Conservation (phyloP, 129 eudicot genomes). For the Lactuca sativa region DNA sequence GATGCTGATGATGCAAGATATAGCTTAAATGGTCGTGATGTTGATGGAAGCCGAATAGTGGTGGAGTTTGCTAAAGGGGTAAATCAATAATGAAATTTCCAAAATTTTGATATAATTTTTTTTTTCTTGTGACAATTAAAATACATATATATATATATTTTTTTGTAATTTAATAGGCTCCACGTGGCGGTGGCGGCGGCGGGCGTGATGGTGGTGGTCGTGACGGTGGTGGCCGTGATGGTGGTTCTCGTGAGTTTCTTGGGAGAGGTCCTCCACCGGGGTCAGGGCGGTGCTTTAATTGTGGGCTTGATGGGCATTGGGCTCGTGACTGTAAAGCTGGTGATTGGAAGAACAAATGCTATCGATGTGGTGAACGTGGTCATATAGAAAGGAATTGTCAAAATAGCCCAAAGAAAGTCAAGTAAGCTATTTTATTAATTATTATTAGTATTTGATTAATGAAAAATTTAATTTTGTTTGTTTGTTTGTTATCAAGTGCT, state of each 20-base stretch:
- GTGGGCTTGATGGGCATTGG: constrained; percentile 96
- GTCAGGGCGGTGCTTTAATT: constrained; percentile 86
- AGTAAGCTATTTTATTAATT: constrained; percentile 29
- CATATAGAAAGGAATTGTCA: constrained; percentile 88
- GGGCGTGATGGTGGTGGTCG: constrained; percentile 37
- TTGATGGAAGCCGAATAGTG: constrained; percentile 82
- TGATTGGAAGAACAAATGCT: constrained; percentile 94
- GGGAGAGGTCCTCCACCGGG: constrained; percentile 97
- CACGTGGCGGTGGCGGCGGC: constrained; percentile 59
- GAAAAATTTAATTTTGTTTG: background rate
- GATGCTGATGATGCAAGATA: constrained; percentile 97
- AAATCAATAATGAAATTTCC: constrained; percentile 15
- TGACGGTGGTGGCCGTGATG: constrained; percentile 11
- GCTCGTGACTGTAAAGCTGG: constrained; percentile 96
- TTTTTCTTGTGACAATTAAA: background rate
- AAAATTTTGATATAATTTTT: background rate
- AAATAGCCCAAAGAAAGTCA: constrained; percentile 79
- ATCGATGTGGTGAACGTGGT: constrained; percentile 88
- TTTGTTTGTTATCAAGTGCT: constrained; percentile 12
- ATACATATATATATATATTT: background rate
- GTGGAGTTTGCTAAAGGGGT: constrained; percentile 94
- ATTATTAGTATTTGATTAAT: background rate
- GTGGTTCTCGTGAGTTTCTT: constrained; percentile 72
- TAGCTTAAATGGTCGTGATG: constrained; percentile 75
- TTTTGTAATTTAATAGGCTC: constrained; percentile 44